Evolutionary conservation across 257 asterid species (phyloP), one percentile per base, ranked within the genome.

Genomic region (Mitragyna speciosa): DNA sequence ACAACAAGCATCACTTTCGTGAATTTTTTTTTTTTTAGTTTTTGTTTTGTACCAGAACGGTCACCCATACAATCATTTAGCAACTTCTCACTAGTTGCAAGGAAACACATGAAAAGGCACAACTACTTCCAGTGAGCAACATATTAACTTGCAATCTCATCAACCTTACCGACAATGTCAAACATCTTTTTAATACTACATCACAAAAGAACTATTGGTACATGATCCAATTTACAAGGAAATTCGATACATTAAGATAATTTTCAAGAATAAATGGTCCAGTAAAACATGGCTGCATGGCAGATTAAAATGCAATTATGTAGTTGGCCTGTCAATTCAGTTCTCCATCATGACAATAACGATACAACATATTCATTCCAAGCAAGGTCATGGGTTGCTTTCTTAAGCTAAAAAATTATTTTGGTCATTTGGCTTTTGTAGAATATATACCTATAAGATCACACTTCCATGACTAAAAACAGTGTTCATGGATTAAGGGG

Each of bases 371-470:
- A 83, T 36, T 65, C 75, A 70, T n/a, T 33, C 47, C 22, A 73
- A 79, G 74, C 67, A 74, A 79, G 86, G 76, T 82, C 76, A 81
- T 65, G 72, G 70, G 83, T 82, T 77, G 85, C 85, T 85, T 87
- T 87, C 89, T 76, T 20, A 76, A 70, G 48, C 72, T 82, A 70
- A 58, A 72, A 73, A 39, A 52, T 43, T 61, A 41, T 48, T 81
- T 59, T 58, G 76, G 43, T 66, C 43, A 71, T 66, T n/a, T 66
- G 48, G 56, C 12, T 73, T 51, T 75, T 33, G 26, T 49, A 58
- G 63, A 70, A 67, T 24, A 71, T 24, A 69, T 67, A 5, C 8
- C 12, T 39, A 69, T 28, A 49, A 77, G 54, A 75, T 77, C 78
- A 82, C 65, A 41, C 70, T 41, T 43, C 36, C 45, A 45, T 54